These are phyloP conservation scores for Blastobotrys persicus DNA, from an alignment of 1,139 yeast species.

Conservation along the genomic window DNA sequence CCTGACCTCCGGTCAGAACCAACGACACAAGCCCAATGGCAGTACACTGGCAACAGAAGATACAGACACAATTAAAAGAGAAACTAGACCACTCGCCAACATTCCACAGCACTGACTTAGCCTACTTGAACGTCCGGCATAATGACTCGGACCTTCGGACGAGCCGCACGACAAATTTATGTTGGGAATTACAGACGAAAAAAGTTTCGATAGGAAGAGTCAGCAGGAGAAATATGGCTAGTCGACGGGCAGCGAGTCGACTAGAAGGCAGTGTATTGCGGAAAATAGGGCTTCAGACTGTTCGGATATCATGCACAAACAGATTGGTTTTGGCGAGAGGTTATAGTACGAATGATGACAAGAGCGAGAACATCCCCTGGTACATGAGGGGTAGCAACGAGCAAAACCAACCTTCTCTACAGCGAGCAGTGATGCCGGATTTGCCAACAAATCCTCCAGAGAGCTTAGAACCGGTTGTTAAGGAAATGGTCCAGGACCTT, in stretches of 20 bases:
- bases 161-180: neutral
- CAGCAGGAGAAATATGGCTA: neutral
- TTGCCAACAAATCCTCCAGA: constrained; percentile 60
- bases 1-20: no score
- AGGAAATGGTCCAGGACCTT: constrained; percentile 53
- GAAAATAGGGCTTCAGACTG: neutral
- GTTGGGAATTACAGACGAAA: neutral
- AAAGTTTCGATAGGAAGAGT: neutral
- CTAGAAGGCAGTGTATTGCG: neutral
- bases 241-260: constrained; percentile 3
- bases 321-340: neutral
- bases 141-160: neutral
- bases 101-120: no score
- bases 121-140: no score
- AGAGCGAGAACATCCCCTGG: constrained; percentile 28
- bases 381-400: constrained; percentile 27
- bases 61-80: no score
- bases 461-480: constrained; percentile 46
- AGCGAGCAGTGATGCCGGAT: constrained; percentile 25
- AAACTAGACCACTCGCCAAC: no score
- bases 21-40: no score
- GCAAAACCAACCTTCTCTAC: neutral
- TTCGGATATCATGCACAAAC: neutral
- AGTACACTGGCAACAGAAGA: no score
- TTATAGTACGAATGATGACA: neutral